Evolutionary conservation across 2,329 filamentous ascomycete genomes (phyloP).

Genomic region (Pyrenophora seminiperda): DNA sequence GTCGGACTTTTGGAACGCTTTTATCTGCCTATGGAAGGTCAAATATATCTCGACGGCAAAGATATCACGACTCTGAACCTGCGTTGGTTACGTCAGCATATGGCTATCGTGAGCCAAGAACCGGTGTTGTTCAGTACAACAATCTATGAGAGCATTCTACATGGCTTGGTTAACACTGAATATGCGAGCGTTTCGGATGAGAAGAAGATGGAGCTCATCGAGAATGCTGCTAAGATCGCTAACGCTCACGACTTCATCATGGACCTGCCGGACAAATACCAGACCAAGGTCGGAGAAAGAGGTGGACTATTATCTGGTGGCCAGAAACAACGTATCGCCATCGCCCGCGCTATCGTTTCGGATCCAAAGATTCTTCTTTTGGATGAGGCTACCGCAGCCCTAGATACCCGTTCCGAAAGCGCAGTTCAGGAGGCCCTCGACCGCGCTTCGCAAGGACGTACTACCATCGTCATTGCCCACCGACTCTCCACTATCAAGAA

Average conservation of each 20-base stretch:
- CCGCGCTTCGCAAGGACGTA: conserved; percentile 80
- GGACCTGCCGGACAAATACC: conserved; percentile 81
- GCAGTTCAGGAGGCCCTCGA: conserved; percentile 93
- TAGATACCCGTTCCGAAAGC: conserved; percentile 93
- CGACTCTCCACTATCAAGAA: conserved; percentile 91
- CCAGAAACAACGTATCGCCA: conserved; percentile 96
- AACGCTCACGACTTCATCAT: conserved; percentile 94
- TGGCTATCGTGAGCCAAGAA: conserved; percentile 91
- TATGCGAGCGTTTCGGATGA: conserved; percentile 71
- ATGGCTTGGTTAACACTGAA: conserved; percentile 84
- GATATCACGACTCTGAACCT: conserved; percentile 83
- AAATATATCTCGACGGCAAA: conserved; percentile 79
- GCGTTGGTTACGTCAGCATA: conserved; percentile 88
- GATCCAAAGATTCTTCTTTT: conserved; percentile 91
- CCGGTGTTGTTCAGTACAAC: conserved; percentile 88
- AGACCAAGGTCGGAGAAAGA: conserved; percentile 93
- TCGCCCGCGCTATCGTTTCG: conserved; percentile 86
- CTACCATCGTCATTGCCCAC: conserved; percentile 95
- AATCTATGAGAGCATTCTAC: conserved; percentile 87
- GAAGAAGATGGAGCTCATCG: conserved; percentile 71
- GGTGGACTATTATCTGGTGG: conserved; percentile 92
- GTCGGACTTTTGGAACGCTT: conserved; percentile 93
- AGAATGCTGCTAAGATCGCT: conserved; percentile 83
- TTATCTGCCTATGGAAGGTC: conserved; percentile 84
- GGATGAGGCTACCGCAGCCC: conserved; percentile 90